Percentiles rank a stretch among this genome's conserved stretches.
Evolutionary conservation across 495 filamentous ascomycete species (phyloP).

Genomic region (Annulohypoxylon maeteangense): DNA sequence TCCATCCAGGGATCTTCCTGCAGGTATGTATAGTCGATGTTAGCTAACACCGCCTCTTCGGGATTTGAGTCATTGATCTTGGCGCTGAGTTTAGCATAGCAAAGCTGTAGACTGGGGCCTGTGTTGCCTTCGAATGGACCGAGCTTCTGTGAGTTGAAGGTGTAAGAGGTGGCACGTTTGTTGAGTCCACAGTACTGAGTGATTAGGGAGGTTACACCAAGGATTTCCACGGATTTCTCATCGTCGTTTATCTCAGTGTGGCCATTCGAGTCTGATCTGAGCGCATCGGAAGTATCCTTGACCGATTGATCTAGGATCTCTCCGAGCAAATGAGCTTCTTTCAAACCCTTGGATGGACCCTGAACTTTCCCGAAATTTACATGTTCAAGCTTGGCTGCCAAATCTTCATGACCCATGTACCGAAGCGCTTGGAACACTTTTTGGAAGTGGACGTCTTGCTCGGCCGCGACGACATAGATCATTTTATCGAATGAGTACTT

Average conservation of each 20-base stretch:
- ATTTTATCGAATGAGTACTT: slow-evolving; percentile 8
- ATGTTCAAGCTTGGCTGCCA: slow-evolving; percentile 1
- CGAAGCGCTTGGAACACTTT: slow-evolving; percentile 4
- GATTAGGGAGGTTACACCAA: slow-evolving; percentile 2
- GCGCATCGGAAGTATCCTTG: neutral
- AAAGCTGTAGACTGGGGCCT: neutral
- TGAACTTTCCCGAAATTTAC: neutral
- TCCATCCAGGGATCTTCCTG: slow-evolving; percentile 6
- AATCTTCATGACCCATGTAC: slow-evolving; percentile 3
- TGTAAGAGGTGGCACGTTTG: neutral
- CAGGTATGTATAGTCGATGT: slow-evolving; percentile 2
- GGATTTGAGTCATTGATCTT: slow-evolving; percentile 10
- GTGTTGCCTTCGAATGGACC: slow-evolving; percentile 1
- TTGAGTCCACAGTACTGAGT: neutral
- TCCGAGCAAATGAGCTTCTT: slow-evolving; percentile 1
- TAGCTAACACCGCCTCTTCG: neutral
- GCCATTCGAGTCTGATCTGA: neutral
- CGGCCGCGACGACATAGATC: slow-evolving; percentile 7
- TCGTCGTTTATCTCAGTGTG: neutral
- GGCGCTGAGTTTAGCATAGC: neutral
- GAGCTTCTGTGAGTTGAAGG: neutral
- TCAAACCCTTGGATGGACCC: neutral
- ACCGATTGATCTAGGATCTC: neutral
- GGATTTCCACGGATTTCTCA: neutral
- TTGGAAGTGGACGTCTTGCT: slow-evolving; percentile 7